These are phyloP conservation scores for Exophiala alcalophila DNA, from an alignment of 2,329 filamentous ascomycete genomes.

Conservation along the genomic window DNA sequence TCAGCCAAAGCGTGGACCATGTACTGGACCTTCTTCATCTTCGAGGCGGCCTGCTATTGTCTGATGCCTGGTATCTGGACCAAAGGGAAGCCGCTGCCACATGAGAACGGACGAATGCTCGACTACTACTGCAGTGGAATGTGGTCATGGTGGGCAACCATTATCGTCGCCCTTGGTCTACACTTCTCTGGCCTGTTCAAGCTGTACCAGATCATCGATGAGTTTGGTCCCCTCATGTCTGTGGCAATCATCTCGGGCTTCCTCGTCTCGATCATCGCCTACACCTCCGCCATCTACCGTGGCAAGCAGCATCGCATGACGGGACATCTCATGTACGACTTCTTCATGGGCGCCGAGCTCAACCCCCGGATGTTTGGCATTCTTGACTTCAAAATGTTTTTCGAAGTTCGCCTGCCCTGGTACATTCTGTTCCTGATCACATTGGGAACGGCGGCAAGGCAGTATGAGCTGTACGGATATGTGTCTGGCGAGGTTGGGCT, in stretches of 20 bases:
- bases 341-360: slow-evolving; percentile 86
- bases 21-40: slow-evolving; percentile 91
- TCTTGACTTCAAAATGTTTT: slow-evolving; percentile 93
- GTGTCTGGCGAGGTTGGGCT: slow-evolving; percentile 82
- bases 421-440: slow-evolving; percentile 81
- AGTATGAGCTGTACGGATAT: slow-evolving; percentile 82
- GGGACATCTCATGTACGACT: slow-evolving; percentile 75
- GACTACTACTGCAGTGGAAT: slow-evolving; percentile 93
- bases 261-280: slow-evolving; percentile 76
- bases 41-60: slow-evolving; percentile 80
- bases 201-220: slow-evolving; percentile 86
- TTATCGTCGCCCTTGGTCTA: slow-evolving; percentile 65
- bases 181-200: slow-evolving; percentile 84
- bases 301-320: slow-evolving; percentile 92
- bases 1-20: slow-evolving; percentile 79
- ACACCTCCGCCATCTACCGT: slow-evolving; percentile 76
- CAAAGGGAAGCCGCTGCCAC: slow-evolving; percentile 82
- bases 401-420: slow-evolving; percentile 89
- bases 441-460: slow-evolving; percentile 71
- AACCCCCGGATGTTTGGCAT: slow-evolving; percentile 83
- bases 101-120: slow-evolving; percentile 79
- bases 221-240: slow-evolving; percentile 89
- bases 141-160: slow-evolving; percentile 81
- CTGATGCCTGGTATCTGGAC: slow-evolving; percentile 81
- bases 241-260: slow-evolving; percentile 92